Evolutionary conservation across 2,329 filamentous ascomycete genomes (phyloP).

Genomic region (Aspergillus spinulosporus): DNA sequence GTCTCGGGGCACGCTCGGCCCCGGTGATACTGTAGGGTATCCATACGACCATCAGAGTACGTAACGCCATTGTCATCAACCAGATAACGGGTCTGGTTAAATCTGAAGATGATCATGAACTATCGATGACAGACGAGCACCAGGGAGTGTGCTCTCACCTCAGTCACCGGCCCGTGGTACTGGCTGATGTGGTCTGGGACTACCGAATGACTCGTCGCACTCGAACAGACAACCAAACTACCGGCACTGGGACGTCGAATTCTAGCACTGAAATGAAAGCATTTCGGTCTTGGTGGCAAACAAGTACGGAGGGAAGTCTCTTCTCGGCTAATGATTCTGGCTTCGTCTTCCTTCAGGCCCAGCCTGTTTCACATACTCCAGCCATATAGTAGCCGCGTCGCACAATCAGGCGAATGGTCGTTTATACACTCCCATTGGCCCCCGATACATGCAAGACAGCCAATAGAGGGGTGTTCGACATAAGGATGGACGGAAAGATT

Average conservation of each 20-base stretch:
- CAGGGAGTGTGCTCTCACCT: neutral
- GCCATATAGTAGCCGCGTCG: neutral
- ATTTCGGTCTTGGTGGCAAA: neutral
- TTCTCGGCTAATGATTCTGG: neutral
- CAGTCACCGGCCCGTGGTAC: slow-evolving; percentile 21
- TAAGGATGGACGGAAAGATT: slow-evolving; percentile 1
- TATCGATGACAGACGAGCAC: neutral
- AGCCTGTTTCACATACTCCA: neutral
- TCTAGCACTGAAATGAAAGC: neutral
- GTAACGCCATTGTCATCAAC: slow-evolving; percentile 1
- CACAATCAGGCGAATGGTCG: slow-evolving; percentile 2
- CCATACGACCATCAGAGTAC: neutral
- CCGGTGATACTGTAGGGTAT: slow-evolving; percentile 3
- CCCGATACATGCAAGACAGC: neutral
- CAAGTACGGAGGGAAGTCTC: neutral
- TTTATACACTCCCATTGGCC: slow-evolving; percentile 3
- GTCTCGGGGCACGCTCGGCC: slow-evolving; percentile 21
- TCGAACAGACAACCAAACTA: neutral
- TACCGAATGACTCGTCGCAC: neutral
- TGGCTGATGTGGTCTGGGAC: neutral
- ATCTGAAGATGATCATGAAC: neutral
- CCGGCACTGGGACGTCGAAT: slow-evolving; percentile 16
- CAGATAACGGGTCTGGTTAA: neutral
- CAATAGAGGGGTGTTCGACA: neutral
- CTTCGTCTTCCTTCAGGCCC: neutral